These are phyloP conservation scores for Aspergillus cavernicola DNA, from an alignment of 495 filamentous ascomycete species.

Conservation along the genomic window DNA sequence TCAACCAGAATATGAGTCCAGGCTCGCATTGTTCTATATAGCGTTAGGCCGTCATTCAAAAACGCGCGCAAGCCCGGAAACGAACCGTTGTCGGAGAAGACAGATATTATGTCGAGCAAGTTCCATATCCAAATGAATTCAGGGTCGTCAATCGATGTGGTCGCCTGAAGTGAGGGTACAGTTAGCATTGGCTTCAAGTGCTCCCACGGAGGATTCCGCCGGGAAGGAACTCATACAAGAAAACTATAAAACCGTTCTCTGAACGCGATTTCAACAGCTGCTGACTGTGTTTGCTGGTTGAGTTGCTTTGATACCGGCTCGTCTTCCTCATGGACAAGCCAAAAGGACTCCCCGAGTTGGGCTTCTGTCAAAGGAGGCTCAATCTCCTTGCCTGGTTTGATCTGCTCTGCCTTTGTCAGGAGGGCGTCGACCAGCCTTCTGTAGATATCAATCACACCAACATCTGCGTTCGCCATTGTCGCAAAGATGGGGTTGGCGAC, in stretches of 20 bases:
- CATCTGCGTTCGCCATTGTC: conserved; percentile 49
- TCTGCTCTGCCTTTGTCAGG: conserved; percentile 56
- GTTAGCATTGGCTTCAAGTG: conserved; percentile 14
- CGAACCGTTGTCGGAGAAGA: conserved; percentile 75
- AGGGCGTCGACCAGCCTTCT: conserved; percentile 55
- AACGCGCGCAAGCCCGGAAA: conserved; percentile 3
- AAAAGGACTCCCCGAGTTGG: conserved; percentile 38
- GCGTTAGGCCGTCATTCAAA: conserved; percentile 22
- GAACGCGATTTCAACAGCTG: conserved; percentile 73
- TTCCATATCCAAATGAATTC: conserved; percentile 84
- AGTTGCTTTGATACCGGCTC: conserved; percentile 22
- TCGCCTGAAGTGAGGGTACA: conserved; percentile 44
- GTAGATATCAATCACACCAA: conserved; percentile 55
- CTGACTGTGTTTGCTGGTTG: conserved; percentile 49
- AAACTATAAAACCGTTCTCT: conserved; percentile 71
- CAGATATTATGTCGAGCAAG: conserved; percentile 81
- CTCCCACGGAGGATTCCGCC: background rate
- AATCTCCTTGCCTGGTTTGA: conserved; percentile 64
- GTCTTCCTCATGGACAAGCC: conserved; percentile 31
- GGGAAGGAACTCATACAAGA: conserved; percentile 53
- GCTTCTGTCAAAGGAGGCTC: conserved; percentile 72
- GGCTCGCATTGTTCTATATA: conserved; percentile 72
- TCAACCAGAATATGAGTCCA: conserved; percentile 78
- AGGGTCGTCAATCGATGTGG: conserved; percentile 66
- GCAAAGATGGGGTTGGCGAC: background rate